Evolutionary conservation across 1,284 basidiomycete genomes (phyloP), one percentile per base, ranked within the genome.

Genomic region (Trametes versicolor): DNA sequence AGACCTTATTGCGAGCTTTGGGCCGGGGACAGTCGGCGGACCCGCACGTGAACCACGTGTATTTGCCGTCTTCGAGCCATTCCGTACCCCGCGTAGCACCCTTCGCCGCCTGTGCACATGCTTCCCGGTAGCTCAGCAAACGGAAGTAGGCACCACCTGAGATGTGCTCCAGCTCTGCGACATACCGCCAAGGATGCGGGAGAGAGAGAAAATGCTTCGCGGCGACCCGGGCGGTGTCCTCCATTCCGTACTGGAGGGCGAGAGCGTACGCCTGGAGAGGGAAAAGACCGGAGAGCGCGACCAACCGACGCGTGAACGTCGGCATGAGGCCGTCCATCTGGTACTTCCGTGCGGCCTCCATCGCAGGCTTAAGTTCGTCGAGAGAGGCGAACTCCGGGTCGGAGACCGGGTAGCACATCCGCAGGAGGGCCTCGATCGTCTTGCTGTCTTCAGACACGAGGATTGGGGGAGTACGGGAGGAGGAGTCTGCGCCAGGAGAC

Each of bases 341-440:
- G 57, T 73, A 74, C 57, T 74, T 73, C 23, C 63, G 56, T 5
- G 69, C 70, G 0, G 64, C 65, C 27, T 52, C 62, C 32, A 71
- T 39, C 13, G 70, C 61, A 12, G 58, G 32, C 13, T 59, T 41
- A 27, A 70, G 57, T 19, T 57, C 47, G 21, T 61, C 65, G 32
- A 70, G 53, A 34, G 54, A 60, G 4, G 59, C 32, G 36, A 66
- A 47, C 8, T 7, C 7, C 17, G 65, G 62, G 51, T 61, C 48
- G 12, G 43, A 54, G 47, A 66, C 51, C 1, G 71, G 71, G 43
- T 72, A 72, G 54, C 64, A 57, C 37, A 65, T 53, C 19, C 57
- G 65, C 7, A 71, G 50, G 43, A 69, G 58, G 2, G 55, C 25
- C 9, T 74, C 68, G 10, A 75, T 29, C 0, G 60, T 62, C 0